Base-by-base conservation (phyloP, 495 filamentous ascomycete species). In the Aspergillus ostianus region DNA sequence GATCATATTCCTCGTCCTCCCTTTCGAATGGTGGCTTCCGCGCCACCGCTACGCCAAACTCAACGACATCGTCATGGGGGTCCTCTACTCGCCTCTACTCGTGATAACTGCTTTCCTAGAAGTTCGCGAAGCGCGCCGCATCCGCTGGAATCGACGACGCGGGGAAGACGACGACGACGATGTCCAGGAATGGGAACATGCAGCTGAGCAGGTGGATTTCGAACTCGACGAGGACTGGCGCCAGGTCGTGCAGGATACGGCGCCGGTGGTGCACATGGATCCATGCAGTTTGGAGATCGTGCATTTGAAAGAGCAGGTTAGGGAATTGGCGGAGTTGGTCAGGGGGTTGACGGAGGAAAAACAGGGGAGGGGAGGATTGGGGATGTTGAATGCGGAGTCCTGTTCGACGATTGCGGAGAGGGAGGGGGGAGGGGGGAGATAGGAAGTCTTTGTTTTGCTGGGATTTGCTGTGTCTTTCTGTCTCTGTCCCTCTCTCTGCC, bases 21-120 rank as follows among this genome's bases (percentile, higher is more conserved):
- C 92, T 32, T 87, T 98, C 56, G 94, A 98, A 77, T 98, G 95
- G 95, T 98, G 94, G 95, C 81, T 98, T 69, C 68, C 84, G 18
- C 81, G 82, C 36, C 56, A 70, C 5, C 65, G 67, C 0, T 98
- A 97, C 66, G 87, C 89, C 52, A 84, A 79, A 19, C 71, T 97
- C 26, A 98, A 98, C 69, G 89, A 96, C 66, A 76, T 82, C 55
- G 83, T 97, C 56, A 98, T 98, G 94, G 87, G 78, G 21, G 64
- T 88, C 50, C 79, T 98, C 15, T 98, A 98, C 74, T 88, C 85
- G 0, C 94, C 94, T 0, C 74, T 98, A 6, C 81, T 98, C 6
- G 63, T 96, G 1, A 73, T 93, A 8, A 92, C 90, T 4, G 91
- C 93, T 0, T 85, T 77, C 61, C 69, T 93, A 49, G 94, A 98